A percentile compares a stretch with the other conserved stretches of the same genome.
These are phyloP conservation scores for Cerrena zonata DNA, from an alignment of 1,284 basidiomycete species.

Conservation along the genomic window DNA sequence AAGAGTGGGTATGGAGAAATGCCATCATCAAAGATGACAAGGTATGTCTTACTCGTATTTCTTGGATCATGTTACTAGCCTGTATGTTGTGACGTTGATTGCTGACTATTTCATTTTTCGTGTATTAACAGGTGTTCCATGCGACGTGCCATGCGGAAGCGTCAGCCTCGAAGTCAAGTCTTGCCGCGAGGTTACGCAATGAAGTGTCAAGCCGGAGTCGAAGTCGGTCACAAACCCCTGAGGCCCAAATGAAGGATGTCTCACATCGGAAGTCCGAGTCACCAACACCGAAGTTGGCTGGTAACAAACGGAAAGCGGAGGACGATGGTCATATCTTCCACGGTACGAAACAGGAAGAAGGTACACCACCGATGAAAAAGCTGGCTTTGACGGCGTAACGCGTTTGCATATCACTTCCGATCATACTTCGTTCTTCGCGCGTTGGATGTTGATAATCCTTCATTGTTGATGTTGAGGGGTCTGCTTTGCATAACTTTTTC, in stretches of 20 bases:
- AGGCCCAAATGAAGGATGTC: slow-evolving; percentile 33
- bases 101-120: slow-evolving; percentile 7
- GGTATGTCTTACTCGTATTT: too few relatives aligned
- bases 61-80: too few relatives aligned
- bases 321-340: slow-evolving; percentile 35
- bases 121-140: slow-evolving; percentile 66
- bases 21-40: slow-evolving; percentile 78
- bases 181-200: slow-evolving; percentile 61
- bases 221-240: slow-evolving; percentile 71
- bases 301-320: slow-evolving; percentile 68
- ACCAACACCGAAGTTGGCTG: slow-evolving; percentile 44
- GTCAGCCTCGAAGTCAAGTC: slow-evolving; percentile 49
- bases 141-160: slow-evolving; percentile 88
- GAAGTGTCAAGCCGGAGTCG: slow-evolving; percentile 58
- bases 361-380: slow-evolving; percentile 26
- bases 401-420: neutral
- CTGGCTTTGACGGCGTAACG: slow-evolving; percentile 17
- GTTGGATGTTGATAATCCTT: too few relatives aligned
- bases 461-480: neutral
- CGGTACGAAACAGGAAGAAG: slow-evolving; percentile 12
- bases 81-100: neutral
- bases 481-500: neutral
- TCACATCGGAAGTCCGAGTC: slow-evolving; percentile 30
- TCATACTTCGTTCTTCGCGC: too few relatives aligned
- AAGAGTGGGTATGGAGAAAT: slow-evolving; percentile 98